Conservation (phyloP, 75 land plant species). For the Pinus albicaulis region DNA sequence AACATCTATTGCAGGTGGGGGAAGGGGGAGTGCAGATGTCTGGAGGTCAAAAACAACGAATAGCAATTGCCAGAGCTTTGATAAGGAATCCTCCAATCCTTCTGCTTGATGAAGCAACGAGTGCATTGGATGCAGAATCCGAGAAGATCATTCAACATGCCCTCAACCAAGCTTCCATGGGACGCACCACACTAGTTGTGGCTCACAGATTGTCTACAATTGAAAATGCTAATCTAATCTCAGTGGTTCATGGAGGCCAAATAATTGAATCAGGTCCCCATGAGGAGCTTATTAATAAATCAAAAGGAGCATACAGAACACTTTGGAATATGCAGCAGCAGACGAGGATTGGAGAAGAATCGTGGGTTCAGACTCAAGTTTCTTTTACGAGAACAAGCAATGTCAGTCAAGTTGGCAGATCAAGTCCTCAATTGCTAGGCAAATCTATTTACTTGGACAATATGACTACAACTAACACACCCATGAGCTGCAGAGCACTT, state of each 20-base stretch:
- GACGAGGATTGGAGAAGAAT: slow-evolving; percentile 13
- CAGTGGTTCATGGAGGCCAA: slow-evolving; percentile 31
- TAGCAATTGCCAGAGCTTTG: slow-evolving; percentile 17
- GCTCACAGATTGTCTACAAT: slow-evolving; percentile 44
- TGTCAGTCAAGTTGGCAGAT: not conserved
- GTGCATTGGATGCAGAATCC: slow-evolving; percentile 13
- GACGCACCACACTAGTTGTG: slow-evolving; percentile 62
- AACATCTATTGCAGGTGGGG: not conserved
- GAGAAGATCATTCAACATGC: slow-evolving; percentile 33
- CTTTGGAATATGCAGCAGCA: slow-evolving; percentile 24
- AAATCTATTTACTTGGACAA: not conserved
- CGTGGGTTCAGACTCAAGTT: not conserved
- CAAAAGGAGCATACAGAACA: slow-evolving; percentile 4
- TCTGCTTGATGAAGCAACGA: slow-evolving; percentile 20
- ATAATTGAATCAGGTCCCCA: slow-evolving; percentile 36
- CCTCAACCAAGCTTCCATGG: slow-evolving; percentile 64
- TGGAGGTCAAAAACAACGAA: slow-evolving; percentile 16
- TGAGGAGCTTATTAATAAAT: slow-evolving; percentile 13
- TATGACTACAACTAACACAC: not conserved
- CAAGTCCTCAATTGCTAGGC: not conserved
- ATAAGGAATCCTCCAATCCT: slow-evolving; percentile 11
- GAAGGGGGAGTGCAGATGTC: slow-evolving; percentile 13
- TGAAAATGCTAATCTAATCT: slow-evolving; percentile 25
- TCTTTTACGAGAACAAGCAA: not conserved
- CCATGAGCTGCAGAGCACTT: not conserved